A percentile compares a stretch with the other conserved stretches of the same genome.
phyloP scores from a whole-genome alignment of 2,329 filamentous ascomycete species.

The Calonectria montana region DNA sequence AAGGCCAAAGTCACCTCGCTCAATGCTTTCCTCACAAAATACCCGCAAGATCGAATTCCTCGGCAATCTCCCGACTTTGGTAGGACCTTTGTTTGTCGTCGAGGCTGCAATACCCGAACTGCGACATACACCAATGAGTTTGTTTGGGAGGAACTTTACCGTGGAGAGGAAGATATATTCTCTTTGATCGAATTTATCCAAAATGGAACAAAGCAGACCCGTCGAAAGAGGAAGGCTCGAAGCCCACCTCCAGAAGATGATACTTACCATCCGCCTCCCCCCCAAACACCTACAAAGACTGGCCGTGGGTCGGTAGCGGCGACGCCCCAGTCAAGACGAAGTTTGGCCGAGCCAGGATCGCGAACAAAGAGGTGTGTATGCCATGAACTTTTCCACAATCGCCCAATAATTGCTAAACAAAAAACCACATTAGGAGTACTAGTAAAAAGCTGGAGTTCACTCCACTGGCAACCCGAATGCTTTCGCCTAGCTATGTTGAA shows the following conservation, averaged over 20 bases:
- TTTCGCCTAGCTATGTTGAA: slow-evolving; percentile 80
- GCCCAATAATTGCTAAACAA: slow-evolving; percentile 21
- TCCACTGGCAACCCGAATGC: slow-evolving; percentile 86
- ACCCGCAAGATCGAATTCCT: slow-evolving; percentile 81
- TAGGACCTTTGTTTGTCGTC: slow-evolving; percentile 89
- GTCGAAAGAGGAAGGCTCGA: slow-evolving; percentile 45
- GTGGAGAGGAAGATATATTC: slow-evolving; percentile 72
- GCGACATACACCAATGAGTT: slow-evolving; percentile 95
- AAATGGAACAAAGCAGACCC: slow-evolving; percentile 76
- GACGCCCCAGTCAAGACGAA: slow-evolving; percentile 46
- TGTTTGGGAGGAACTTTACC: slow-evolving; percentile 87
- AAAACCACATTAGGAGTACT: slow-evolving; percentile 59
- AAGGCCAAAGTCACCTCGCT: slow-evolving; percentile 85
- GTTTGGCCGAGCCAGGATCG: slow-evolving; percentile 47
- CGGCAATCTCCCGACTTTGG: slow-evolving; percentile 79
- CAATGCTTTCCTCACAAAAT: slow-evolving; percentile 72
- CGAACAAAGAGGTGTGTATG: slow-evolving; percentile 45
- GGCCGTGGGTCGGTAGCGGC: slow-evolving; percentile 39
- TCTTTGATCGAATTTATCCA: slow-evolving; percentile 75
- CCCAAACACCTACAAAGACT: slow-evolving; percentile 53
- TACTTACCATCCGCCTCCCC: slow-evolving; percentile 47
- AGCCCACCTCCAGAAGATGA: slow-evolving; percentile 47
- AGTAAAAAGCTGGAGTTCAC: slow-evolving; percentile 91
- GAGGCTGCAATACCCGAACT: slow-evolving; percentile 89
- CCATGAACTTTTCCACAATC: not conserved